These are phyloP conservation scores for Periconia sp. DNA, from an alignment of 2,329 filamentous ascomycete species.

Conservation along the genomic window DNA sequence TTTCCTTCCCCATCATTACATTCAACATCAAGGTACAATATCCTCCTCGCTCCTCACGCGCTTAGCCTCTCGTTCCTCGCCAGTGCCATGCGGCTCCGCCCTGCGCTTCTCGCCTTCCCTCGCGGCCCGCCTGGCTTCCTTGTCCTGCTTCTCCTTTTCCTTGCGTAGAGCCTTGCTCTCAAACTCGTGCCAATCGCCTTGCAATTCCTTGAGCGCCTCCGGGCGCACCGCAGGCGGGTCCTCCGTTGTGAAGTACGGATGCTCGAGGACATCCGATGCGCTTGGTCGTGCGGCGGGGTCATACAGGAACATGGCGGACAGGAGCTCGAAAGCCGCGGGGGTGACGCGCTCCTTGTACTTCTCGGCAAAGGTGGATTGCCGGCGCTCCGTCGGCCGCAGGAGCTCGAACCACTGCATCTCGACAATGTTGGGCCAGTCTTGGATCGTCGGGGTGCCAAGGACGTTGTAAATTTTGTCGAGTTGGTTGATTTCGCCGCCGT, in stretches of 20 bases:
- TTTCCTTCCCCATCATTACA: too few species aligned
- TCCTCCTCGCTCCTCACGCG: constrained; percentile 28
- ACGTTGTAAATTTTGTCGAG: constrained; percentile 95
- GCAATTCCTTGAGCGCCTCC: constrained; percentile 76
- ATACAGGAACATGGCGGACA: constrained; percentile 83
- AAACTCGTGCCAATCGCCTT: constrained; percentile 98
- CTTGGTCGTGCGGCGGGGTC: constrained; percentile 82
- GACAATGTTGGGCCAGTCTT: constrained; percentile 85
- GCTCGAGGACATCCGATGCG: constrained; percentile 79
- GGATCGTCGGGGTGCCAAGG: constrained; percentile 81
- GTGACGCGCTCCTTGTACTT: constrained; percentile 79
- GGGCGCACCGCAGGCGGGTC: constrained; percentile 76
- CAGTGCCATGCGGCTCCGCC: constrained; percentile 28
- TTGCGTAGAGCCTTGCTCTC: constrained; percentile 93
- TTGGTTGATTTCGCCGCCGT: constrained; percentile 93
- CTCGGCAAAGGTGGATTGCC: constrained; percentile 75
- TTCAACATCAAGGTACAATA: neutral
- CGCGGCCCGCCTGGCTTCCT: constrained; percentile 52
- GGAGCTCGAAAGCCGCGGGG: constrained; percentile 77
- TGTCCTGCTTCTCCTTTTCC: constrained; percentile 74
- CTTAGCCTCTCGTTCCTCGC: constrained; percentile 39
- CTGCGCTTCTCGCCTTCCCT: constrained; percentile 34
- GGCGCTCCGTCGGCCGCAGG: constrained; percentile 73
- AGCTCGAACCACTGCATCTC: constrained; percentile 98
- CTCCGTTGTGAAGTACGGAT: constrained; percentile 85